Evolutionary conservation across 2,329 filamentous ascomycete genomes (phyloP).

Genomic region (Eutypa lata): DNA sequence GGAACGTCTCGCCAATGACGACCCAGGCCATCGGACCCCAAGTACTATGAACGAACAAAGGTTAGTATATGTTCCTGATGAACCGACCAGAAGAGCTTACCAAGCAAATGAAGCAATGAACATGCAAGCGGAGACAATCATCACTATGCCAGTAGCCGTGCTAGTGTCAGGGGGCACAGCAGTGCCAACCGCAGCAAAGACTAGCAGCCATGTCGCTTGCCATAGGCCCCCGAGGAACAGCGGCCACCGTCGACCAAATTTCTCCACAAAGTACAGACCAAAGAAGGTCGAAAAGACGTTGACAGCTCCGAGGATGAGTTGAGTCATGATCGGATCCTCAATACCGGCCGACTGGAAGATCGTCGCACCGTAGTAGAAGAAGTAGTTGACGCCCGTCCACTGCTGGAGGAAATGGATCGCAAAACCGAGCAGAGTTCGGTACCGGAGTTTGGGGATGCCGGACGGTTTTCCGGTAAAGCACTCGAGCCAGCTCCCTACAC

Average conservation of each 20-base stretch:
- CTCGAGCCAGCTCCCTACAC: conserved; percentile 52
- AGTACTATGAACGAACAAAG: conserved; percentile 34
- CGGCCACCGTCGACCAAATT: conserved; percentile 64
- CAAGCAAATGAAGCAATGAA: conserved; percentile 70
- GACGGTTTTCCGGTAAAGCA: conserved; percentile 55
- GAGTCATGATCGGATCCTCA: conserved; percentile 61
- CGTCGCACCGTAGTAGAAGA: conserved; percentile 64
- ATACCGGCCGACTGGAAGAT: conserved; percentile 68
- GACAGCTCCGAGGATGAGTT: conserved; percentile 65
- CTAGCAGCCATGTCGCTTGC: conserved; percentile 62
- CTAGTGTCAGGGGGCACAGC: conserved; percentile 39
- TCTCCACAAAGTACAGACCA: conserved; percentile 67
- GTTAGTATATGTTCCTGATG: background rate
- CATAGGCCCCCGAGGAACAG: conserved; percentile 64
- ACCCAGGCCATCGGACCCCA: conserved; percentile 72
- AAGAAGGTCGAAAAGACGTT: conserved; percentile 67
- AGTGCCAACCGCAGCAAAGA: conserved; percentile 61
- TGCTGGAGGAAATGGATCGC: conserved; percentile 65
- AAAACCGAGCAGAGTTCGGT: conserved; percentile 63
- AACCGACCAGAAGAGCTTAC: conserved; percentile 13
- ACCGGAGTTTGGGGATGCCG: conserved; percentile 54
- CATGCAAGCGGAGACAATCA: conserved; percentile 71
- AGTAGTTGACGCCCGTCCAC: conserved; percentile 62
- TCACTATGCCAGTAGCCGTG: conserved; percentile 55
- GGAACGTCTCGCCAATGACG: conserved; percentile 64